Base-by-base conservation (phyloP, 495 filamentous ascomycete species). In the Lasiosphaeris hirsuta region DNA sequence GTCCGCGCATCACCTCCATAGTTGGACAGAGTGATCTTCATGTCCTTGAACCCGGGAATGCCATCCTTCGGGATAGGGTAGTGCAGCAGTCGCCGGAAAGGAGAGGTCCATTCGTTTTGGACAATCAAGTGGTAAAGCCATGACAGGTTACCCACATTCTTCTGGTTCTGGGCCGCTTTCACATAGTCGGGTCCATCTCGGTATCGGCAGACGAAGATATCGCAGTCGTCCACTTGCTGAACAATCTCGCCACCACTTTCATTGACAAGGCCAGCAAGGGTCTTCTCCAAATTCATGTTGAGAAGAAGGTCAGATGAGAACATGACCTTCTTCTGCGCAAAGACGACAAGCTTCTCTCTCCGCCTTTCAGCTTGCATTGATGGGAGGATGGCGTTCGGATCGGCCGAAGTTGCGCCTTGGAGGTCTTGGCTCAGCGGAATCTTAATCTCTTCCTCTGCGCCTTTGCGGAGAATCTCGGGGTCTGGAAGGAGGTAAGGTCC, bases 111-210 rank as follows among this genome's bases (percentile, higher is more conserved):
- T 47, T 83, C 79, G 64, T 96, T 90, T 65, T 89, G 84, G 2
- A 88, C 90, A 66, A 97, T 94, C 36, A 97, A 71, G 71, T 93
- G 82, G 65, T 94, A 97, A 0, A 99, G 74, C 94, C 94, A 99
- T 3, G 90, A 83, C 14, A 97, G 78, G 70, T 92, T 97, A 8
- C 92, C 94, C 45, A 97, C 90, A 39, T 90, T 84, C 59, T 93
- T 94, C 17, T 84, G 81, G 35, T 77, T 70, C 56, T 85, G 83
- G 3, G 90, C 86, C 3, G 94, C 92, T 15, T 80, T 78, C 39
- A 88, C 69, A 67, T 96, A 99, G 41, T 92, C 81, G 15, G 78
- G 64, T 4, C 91, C 91, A 36, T 94, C 89, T 46, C 95, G 87
- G 67, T 86, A 96, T 18, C 90, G 87, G 63, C 94, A 94, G 36